Conservation (phyloP, 805 yeast species). For the Starmerella gropengiesseri region DNA sequence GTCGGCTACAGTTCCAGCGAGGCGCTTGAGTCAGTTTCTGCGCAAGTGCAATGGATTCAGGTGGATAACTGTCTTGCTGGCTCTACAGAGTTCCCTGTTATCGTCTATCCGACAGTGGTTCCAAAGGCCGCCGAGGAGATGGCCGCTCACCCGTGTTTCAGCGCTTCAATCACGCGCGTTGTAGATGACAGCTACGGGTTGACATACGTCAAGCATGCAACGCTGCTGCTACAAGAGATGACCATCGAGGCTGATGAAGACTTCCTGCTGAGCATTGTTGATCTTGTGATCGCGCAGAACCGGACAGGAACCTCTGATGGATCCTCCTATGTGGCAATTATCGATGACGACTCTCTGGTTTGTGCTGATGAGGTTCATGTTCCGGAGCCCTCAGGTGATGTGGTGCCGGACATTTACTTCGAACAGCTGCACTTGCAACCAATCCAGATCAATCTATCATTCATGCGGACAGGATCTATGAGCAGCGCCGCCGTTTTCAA, state of each 20-base stretch:
- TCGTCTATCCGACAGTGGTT: conserved; percentile 79
- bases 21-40: conserved; percentile 63
- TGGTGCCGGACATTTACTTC: conserved; percentile 59
- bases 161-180: conserved; percentile 71
- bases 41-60: conserved; percentile 88
- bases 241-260: conserved; percentile 91
- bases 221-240: conserved; percentile 78
- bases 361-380: conserved; percentile 44
- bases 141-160: conserved; percentile 80
- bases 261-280: conserved; percentile 69
- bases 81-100: conserved; percentile 66
- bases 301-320: conserved; percentile 1
- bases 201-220: conserved; percentile 79
- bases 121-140: conserved; percentile 76
- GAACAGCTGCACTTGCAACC: conserved; percentile 92
- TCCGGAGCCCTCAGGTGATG: conserved; percentile 49
- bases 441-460: conserved; percentile 73
- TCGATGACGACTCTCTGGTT: conserved; percentile 35
- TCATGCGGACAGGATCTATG: conserved; percentile 55
- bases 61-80: conserved; percentile 86
- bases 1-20: conserved; percentile 73
- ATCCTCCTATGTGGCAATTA: conserved; percentile 6
- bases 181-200: conserved; percentile 90
- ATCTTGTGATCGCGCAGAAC: conserved; percentile 41
- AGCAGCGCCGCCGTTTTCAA: conserved; percentile 54